These are phyloP conservation scores for Mercurialis annua DNA, from an alignment of 345 rosid species.

Conservation along the genomic window DNA sequence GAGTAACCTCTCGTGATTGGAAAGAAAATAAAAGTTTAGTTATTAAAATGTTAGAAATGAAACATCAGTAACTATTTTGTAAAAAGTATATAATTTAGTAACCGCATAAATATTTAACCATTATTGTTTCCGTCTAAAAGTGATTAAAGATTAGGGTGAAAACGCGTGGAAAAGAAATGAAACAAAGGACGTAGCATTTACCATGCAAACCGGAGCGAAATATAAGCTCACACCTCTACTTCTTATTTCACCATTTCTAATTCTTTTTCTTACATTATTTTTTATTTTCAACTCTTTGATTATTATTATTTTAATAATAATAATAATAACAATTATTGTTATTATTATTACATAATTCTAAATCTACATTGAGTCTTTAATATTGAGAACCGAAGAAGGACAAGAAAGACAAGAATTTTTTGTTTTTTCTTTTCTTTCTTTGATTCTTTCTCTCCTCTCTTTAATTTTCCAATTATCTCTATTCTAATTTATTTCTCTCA, in stretches of 20 bases:
- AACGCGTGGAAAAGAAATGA: constrained; percentile 25
- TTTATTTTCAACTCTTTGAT: not conserved
- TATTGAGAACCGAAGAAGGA: not conserved
- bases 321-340: too few relatives aligned
- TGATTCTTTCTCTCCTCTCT: constrained; percentile 18
- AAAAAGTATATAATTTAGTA: too few relatives aligned
- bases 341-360: not conserved
- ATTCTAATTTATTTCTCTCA: constrained; percentile 9
- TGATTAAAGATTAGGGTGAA: constrained; percentile 8
- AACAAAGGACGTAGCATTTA: constrained; percentile 14
- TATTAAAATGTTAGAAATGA: too few relatives aligned
- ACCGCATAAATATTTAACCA: too few relatives aligned
- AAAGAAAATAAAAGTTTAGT: too few relatives aligned
- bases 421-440: constrained; percentile 6
- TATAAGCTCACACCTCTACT: constrained; percentile 36
- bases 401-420: not conserved
- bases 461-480: not conserved
- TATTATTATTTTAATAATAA: too few relatives aligned
- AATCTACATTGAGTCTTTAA: not conserved
- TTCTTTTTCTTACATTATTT: not conserved
- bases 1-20: too few relatives aligned
- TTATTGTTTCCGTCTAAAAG: not conserved
- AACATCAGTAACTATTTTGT: too few relatives aligned
- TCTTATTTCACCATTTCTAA: not conserved
- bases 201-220: constrained; percentile 41